phyloP scores from a whole-genome alignment of 495 filamentous ascomycete species.

The Penicillium soppii region DNA sequence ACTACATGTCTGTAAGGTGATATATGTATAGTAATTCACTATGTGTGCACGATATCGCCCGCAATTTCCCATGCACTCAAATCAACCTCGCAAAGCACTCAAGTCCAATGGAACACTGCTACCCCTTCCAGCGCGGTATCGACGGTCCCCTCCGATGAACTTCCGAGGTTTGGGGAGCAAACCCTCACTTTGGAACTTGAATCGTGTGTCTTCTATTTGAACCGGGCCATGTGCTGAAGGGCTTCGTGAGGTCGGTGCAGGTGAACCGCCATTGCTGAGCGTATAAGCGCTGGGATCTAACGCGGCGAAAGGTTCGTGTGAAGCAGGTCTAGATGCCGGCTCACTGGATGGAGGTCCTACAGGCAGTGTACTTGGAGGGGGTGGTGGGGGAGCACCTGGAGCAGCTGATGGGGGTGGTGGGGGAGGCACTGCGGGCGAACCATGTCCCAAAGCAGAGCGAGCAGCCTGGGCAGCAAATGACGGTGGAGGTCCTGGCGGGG shows the following conservation, averaged over 20 bases:
- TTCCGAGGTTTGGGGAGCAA: slow-evolving; percentile 81
- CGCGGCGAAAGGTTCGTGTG: slow-evolving; percentile 53
- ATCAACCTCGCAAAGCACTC: slow-evolving; percentile 40
- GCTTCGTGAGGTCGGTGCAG: slow-evolving; percentile 25
- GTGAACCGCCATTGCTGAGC: slow-evolving; percentile 57
- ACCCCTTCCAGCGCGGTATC: slow-evolving; percentile 86
- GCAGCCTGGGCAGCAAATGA: slow-evolving; percentile 44
- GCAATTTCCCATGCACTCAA: slow-evolving; percentile 22
- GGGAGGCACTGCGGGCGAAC: slow-evolving; percentile 36
- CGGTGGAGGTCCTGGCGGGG: slow-evolving; percentile 37
- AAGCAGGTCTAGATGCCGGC: slow-evolving; percentile 46
- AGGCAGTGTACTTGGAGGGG: slow-evolving; percentile 48
- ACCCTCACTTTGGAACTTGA: slow-evolving; percentile 81
- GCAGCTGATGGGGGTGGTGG: slow-evolving; percentile 53
- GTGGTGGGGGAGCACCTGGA: slow-evolving; percentile 40
- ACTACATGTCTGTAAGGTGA: slow-evolving; percentile 1
- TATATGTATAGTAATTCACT: slow-evolving; percentile 26
- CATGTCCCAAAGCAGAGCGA: slow-evolving; percentile 30
- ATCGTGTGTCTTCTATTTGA: slow-evolving; percentile 75
- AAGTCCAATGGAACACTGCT: slow-evolving; percentile 94
- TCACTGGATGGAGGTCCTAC: slow-evolving; percentile 45
- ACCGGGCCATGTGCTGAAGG: slow-evolving; percentile 44
- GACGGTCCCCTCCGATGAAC: slow-evolving; percentile 67
- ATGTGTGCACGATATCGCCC: slow-evolving; percentile 28
- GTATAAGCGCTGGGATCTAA: slow-evolving; percentile 79